A percentile compares a stretch with the other conserved stretches of the same genome.
These are phyloP conservation scores for Ampelocalamus luodianensis DNA, from an alignment of 176 grass and related monocot genomes.

Conservation along the genomic window DNA sequence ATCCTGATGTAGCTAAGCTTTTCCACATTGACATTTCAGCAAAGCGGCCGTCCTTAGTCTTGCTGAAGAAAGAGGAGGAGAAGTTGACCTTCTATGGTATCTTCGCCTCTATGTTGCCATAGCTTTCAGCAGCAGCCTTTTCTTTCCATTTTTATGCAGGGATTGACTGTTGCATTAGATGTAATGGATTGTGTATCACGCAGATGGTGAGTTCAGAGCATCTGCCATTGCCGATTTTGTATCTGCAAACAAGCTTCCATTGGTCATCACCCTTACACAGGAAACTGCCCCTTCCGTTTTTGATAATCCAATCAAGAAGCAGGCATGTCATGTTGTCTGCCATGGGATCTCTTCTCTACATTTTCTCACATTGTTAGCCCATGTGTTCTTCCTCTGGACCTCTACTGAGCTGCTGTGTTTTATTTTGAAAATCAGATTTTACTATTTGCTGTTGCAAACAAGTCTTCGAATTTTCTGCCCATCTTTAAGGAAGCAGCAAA, in stretches of 20 bases:
- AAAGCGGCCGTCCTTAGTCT: slow-evolving; percentile 68
- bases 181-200: slow-evolving; percentile 22
- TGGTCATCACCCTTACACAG: slow-evolving; percentile 77
- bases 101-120: slow-evolving; percentile 16
- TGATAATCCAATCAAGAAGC: slow-evolving; percentile 92
- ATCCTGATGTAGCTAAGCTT: slow-evolving; percentile 76
- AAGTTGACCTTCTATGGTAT: slow-evolving; percentile 85
- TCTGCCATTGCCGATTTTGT: slow-evolving; percentile 77
- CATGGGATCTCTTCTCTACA: not conserved
- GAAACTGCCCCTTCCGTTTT: slow-evolving; percentile 79
- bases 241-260: slow-evolving; percentile 80
- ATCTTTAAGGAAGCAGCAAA: slow-evolving; percentile 85
- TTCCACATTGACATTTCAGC: slow-evolving; percentile 77
- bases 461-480: slow-evolving; percentile 60
- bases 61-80: slow-evolving; percentile 91
- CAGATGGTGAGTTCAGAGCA: slow-evolving; percentile 80
- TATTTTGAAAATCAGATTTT: slow-evolving; percentile 59
- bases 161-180: not conserved
- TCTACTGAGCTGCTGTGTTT: slow-evolving; percentile 10
- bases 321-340: slow-evolving; percentile 51
- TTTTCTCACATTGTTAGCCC: not conserved
- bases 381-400: slow-evolving; percentile 1
- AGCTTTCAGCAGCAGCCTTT: not conserved
- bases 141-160: not conserved
- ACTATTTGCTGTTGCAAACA: slow-evolving; percentile 79